phyloP scores from a whole-genome alignment of 164 flowering plant genomes.

The Stephania cephalantha region DNA sequence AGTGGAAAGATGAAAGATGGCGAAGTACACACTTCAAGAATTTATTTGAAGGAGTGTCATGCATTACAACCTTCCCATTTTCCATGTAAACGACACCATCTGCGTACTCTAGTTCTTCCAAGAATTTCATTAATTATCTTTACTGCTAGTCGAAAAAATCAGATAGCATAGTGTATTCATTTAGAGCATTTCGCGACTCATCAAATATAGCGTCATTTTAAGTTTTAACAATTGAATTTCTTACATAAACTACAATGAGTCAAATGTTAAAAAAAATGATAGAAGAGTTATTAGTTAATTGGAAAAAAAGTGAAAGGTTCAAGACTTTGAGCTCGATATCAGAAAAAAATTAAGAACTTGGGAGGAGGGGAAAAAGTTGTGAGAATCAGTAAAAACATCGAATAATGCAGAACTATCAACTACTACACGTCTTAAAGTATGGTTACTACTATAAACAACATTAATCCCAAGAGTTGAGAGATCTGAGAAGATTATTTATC shows the following conservation, averaged over 20 bases:
- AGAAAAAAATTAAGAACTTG: neutral
- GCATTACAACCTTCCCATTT: conserved; percentile 59
- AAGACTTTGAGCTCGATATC: neutral
- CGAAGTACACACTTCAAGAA: conserved; percentile 6
- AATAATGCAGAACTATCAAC: neutral
- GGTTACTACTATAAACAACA: neutral
- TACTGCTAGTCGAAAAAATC: too few species aligned
- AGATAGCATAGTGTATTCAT: too few species aligned
- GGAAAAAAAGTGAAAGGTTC: neutral
- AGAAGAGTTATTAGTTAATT: neutral
- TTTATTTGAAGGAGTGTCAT: conserved; percentile 44
- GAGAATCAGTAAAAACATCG: neutral
- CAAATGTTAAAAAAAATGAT: neutral
- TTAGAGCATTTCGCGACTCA: too few species aligned
- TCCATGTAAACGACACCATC: conserved; percentile 98
- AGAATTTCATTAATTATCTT: neutral
- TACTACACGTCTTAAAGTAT: too few species aligned
- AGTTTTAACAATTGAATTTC: too few species aligned
- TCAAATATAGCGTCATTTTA: too few species aligned
- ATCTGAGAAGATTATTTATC: neutral
- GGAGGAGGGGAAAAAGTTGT: neutral
- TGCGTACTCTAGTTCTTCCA: conserved; percentile 87
- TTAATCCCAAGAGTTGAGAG: neutral
- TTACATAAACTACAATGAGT: too few species aligned
- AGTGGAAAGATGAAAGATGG: neutral